These are phyloP conservation scores for Fusarium oxysporum DNA, from an alignment of 2,329 filamentous ascomycete genomes.

Conservation along the genomic window DNA sequence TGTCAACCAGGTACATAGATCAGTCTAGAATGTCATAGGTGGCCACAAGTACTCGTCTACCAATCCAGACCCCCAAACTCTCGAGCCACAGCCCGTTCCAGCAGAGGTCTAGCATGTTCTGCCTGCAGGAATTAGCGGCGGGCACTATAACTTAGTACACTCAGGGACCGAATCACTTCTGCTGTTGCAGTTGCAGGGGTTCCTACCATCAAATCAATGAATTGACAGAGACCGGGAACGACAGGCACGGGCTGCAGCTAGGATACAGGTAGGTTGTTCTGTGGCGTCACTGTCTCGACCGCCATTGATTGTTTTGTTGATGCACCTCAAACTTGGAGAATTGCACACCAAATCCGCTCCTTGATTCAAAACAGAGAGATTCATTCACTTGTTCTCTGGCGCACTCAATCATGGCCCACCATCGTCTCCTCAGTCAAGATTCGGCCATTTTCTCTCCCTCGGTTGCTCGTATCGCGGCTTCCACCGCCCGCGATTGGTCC, in stretches of 20 bases:
- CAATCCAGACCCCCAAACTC: not conserved
- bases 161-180: slow-evolving; percentile 14
- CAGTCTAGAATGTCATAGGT: not conserved
- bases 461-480: slow-evolving; percentile 78
- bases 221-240: not conserved
- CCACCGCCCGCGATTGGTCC: slow-evolving; percentile 90
- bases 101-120: slow-evolving; percentile 6
- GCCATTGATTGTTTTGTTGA: slow-evolving; percentile 2
- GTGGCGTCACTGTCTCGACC: slow-evolving; percentile 31
- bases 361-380: not conserved
- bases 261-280: not conserved
- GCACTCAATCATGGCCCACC: slow-evolving; percentile 37
- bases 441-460: slow-evolving; percentile 75
- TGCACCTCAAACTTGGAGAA: not conserved
- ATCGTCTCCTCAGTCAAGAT: slow-evolving; percentile 42
- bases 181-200: not conserved
- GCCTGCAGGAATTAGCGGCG: slow-evolving; percentile 34
- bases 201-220: not conserved
- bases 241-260: slow-evolving; percentile 3
- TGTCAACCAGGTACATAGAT: slow-evolving; percentile 35
- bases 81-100: not conserved
- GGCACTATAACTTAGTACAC: slow-evolving; percentile 34
- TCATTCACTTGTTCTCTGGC: not conserved
- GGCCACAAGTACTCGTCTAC: slow-evolving; percentile 35
- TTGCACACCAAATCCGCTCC: not conserved